A percentile compares a stretch with the other conserved stretches of the same genome.
Evolutionary conservation across 495 filamentous ascomycete genomes (phyloP).

Genomic region (Friedmanniomyces simplex): DNA sequence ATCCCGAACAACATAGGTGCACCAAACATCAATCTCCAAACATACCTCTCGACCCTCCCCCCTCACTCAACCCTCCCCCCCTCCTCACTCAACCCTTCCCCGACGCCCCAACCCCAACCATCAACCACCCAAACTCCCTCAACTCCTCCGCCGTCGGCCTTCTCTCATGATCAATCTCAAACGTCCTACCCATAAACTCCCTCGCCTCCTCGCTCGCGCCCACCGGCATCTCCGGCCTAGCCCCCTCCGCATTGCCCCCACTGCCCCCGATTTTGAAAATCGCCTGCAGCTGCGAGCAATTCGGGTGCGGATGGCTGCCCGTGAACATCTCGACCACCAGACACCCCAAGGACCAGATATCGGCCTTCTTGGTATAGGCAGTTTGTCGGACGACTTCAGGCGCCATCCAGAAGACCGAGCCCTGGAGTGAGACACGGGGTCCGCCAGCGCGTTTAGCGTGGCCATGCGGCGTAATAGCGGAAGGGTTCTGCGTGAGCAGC

Average conservation of each 20-base stretch:
- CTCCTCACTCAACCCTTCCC: background rate
- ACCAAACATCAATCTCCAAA: background rate
- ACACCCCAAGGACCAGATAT: slow-evolving; percentile 97
- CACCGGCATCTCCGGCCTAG: slow-evolving; percentile 80
- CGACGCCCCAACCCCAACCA: slow-evolving; percentile 3
- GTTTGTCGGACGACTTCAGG: slow-evolving; percentile 97
- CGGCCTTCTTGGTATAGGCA: slow-evolving; percentile 96
- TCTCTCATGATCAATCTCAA: slow-evolving; percentile 88
- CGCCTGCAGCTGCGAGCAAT: slow-evolving; percentile 92
- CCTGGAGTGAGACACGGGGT: slow-evolving; percentile 85
- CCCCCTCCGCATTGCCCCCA: slow-evolving; percentile 33
- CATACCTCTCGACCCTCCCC: background rate
- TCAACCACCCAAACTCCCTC: slow-evolving; percentile 32
- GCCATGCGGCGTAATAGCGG: slow-evolving; percentile 35
- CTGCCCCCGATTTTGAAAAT: slow-evolving; percentile 93
- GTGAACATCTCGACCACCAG: slow-evolving; percentile 99
- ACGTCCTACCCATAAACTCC: slow-evolving; percentile 77
- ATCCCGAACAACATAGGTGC: no score
- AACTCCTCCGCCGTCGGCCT: slow-evolving; percentile 86
- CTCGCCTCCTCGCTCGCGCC: slow-evolving; percentile 76
- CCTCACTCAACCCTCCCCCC: no score
- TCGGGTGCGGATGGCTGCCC: slow-evolving; percentile 88
- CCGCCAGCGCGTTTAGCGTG: slow-evolving; percentile 51
- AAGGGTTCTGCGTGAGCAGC: slow-evolving; percentile 31
- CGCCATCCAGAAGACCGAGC: slow-evolving; percentile 99